Conservation (phyloP, 2,329 filamentous ascomycete genomes). For the Hypoxylon sp. region DNA sequence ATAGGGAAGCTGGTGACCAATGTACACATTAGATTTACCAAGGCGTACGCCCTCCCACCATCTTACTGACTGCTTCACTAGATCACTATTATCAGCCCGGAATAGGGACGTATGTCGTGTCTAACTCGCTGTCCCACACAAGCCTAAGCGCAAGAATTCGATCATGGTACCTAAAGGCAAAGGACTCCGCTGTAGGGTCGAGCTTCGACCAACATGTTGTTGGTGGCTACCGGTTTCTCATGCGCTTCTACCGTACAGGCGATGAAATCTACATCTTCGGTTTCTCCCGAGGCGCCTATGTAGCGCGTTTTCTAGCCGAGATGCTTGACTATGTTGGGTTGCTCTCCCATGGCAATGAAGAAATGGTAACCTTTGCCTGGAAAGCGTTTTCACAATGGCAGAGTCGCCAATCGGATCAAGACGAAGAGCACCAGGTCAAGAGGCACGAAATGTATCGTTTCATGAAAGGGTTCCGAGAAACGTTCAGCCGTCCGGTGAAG, state of each 20-base stretch:
- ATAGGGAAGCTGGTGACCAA: conserved; percentile 73
- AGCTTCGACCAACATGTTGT: conserved; percentile 89
- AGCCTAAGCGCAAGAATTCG: conserved; percentile 69
- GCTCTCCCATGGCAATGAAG: conserved; percentile 85
- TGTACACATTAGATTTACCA: conserved; percentile 57
- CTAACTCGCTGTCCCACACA: conserved; percentile 71
- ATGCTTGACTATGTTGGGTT: conserved; percentile 89
- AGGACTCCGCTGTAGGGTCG: conserved; percentile 84
- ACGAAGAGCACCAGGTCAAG: conserved; percentile 63
- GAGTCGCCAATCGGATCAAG: conserved; percentile 64
- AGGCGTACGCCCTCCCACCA: background rate
- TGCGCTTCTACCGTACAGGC: conserved; percentile 77
- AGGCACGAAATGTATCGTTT: conserved; percentile 78
- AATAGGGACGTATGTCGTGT: conserved; percentile 80
- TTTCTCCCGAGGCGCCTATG: conserved; percentile 81
- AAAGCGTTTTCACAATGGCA: conserved; percentile 85
- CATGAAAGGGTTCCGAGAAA: conserved; percentile 85
- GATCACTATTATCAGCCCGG: conserved; percentile 76
- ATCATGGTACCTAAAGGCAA: conserved; percentile 79
- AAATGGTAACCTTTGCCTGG: conserved; percentile 88
- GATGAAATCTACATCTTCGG: conserved; percentile 81
- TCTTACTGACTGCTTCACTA: conserved; percentile 43
- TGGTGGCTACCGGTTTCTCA: conserved; percentile 84
- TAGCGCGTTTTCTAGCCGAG: conserved; percentile 82
- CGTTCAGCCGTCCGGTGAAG: conserved; percentile 81